Evolutionary conservation across 805 yeast species (phyloP).

Genomic region (Starmerella asiatica): DNA sequence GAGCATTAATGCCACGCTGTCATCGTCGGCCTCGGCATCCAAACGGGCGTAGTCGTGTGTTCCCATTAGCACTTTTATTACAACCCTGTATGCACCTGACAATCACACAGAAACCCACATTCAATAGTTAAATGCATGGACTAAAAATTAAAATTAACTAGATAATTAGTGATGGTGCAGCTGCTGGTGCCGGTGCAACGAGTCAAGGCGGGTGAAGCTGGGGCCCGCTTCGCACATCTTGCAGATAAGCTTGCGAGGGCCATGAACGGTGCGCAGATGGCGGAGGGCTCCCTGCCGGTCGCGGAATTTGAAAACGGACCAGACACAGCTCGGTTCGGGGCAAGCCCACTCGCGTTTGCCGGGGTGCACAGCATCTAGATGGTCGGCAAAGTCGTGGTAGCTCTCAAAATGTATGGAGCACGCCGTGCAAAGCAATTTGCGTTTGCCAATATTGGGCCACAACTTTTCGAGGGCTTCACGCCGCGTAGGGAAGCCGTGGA

Average conservation of each 20-base stretch:
- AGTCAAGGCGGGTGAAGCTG: slow-evolving; percentile 5
- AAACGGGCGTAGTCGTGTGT: slow-evolving; percentile 9
- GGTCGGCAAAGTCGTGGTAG: slow-evolving; percentile 4
- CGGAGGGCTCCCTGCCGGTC: slow-evolving; percentile 3
- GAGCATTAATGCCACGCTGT: slow-evolving; percentile 16
- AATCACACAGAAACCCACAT: no score
- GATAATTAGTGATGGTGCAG: neutral
- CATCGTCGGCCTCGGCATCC: slow-evolving; percentile 14
- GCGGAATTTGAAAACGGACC: slow-evolving; percentile 15
- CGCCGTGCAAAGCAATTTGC: no score
- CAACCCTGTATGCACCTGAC: no score
- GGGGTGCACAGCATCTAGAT: slow-evolving; percentile 11
- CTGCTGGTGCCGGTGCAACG: slow-evolving; percentile 6
- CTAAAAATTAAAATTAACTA: no score
- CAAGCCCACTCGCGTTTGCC: slow-evolving; percentile 9
- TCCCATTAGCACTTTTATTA: no score
- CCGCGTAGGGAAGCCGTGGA: neutral
- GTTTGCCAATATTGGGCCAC: no score
- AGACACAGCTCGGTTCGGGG: slow-evolving; percentile 8
- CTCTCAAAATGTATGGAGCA: neutral
- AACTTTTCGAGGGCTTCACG: no score
- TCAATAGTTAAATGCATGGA: no score
- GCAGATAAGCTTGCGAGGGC: neutral
- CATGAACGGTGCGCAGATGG: slow-evolving; percentile 9
- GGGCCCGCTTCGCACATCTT: slow-evolving; percentile 4